Conservation (phyloP, 306 rosid species). For the Gillenia trifoliata region DNA sequence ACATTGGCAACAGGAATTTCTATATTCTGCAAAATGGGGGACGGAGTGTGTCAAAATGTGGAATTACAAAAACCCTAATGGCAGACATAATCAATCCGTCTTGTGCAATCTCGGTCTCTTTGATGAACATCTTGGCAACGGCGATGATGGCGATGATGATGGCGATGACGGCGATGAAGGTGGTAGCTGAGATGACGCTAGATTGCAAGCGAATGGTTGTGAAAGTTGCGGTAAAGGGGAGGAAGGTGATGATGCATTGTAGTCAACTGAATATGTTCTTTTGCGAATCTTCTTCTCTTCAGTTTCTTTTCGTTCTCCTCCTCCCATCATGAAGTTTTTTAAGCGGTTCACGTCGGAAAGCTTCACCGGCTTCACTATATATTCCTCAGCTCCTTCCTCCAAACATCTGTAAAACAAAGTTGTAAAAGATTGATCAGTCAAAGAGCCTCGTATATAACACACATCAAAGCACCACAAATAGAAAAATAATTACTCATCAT, state of each 20-base stretch:
- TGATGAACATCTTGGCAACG: conserved; percentile 21
- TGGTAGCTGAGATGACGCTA: conserved; percentile 13
- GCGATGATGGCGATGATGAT: conserved; percentile 14
- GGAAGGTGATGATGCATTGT: conserved; percentile 7
- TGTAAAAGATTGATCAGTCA: neutral
- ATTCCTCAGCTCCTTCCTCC: conserved; percentile 98
- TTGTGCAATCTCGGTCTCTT: conserved; percentile 52
- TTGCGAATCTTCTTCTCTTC: conserved; percentile 20
- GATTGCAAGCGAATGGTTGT: conserved; percentile 32
- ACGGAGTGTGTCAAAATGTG: neutral
- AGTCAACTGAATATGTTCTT: conserved; percentile 41
- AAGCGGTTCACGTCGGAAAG: conserved; percentile 77
- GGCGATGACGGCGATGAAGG: conserved; percentile 13
- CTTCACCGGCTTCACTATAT: conserved; percentile 79
- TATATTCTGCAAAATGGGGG: conserved; percentile 6
- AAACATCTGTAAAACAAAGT: conserved; percentile 51
- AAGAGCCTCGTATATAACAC: neutral
- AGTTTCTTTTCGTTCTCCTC: conserved; percentile 47
- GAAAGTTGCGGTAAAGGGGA: conserved; percentile 9
- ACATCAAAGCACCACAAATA: neutral
- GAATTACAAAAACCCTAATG: neutral
- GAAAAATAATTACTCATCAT: neutral
- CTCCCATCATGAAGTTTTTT: conserved; percentile 58
- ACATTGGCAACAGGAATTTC: neutral
- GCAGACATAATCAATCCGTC: conserved; percentile 12